Conservation (phyloP, 2,329 filamentous ascomycete species). For the Neonectria hederae region DNA sequence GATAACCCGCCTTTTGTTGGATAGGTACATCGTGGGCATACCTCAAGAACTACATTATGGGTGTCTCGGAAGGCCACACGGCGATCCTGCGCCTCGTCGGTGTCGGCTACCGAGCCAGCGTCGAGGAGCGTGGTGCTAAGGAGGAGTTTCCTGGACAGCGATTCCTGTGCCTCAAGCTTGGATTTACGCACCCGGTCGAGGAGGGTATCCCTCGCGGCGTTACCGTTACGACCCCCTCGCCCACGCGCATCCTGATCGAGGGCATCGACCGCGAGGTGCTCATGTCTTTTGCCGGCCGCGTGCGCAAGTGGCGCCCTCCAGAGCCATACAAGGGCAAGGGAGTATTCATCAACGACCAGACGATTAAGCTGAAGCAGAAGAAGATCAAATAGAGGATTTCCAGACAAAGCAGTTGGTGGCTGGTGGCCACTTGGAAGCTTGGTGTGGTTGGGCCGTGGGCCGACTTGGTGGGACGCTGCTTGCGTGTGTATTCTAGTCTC, state of each 20-base stretch:
- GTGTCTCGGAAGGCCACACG: conserved; percentile 95
- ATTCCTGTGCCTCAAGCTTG: conserved; percentile 93
- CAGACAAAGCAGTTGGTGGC: conserved; percentile 14
- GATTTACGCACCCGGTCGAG: conserved; percentile 96
- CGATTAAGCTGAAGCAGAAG: conserved; percentile 98
- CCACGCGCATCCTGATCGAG: conserved; percentile 90
- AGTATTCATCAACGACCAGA: conserved; percentile 97
- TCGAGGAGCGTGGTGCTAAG: conserved; percentile 80
- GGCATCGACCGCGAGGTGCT: conserved; percentile 86
- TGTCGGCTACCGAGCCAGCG: conserved; percentile 90
- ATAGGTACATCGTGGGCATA: conserved; percentile 89
- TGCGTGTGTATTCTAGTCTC: conserved; percentile 45
- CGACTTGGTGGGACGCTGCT: conserved; percentile 32
- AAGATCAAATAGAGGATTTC: conserved; percentile 77
- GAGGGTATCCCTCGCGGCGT: conserved; percentile 84
- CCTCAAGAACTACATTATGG: conserved; percentile 88
- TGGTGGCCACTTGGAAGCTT: conserved; percentile 19
- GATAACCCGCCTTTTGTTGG: conserved; percentile 8
- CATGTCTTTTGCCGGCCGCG: conserved; percentile 89
- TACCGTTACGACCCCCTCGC: conserved; percentile 86
- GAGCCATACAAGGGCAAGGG: conserved; percentile 99
- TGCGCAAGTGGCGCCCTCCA: conserved; percentile 87
- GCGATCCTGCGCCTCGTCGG: conserved; percentile 92
- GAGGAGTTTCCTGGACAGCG: conserved; percentile 83
- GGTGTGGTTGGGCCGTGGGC: not conserved